Evolutionary conservation across 768 basidiomycete species (phyloP), one percentile per base, ranked within the genome.

Genomic region (Psilocybe tampanensis): DNA sequence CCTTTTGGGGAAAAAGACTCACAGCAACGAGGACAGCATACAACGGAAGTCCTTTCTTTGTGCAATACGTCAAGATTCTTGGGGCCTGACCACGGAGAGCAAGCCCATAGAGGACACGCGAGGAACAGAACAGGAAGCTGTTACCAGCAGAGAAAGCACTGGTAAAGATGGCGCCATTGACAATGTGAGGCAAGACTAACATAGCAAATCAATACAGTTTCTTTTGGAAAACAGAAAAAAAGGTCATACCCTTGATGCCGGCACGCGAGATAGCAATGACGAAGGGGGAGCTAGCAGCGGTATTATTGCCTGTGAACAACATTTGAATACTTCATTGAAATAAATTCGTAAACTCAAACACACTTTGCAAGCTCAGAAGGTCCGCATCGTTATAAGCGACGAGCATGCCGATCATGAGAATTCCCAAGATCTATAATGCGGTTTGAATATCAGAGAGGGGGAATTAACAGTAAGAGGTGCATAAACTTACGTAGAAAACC

Each of bases 201-300:
- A 17, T 22, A n/a, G n/a, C 24, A n/a, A 54, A 32, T 33, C 5
- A 19, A 44, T 36, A 18, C n/a, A 19, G 8, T 26, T 9, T 23
- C 11, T 12, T 8, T 12, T 15, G 12, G 17, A 22, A 15, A 34
- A 34, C 1, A 8, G 5, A 23, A 13, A 22, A 24, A 24, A 17
- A 45, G 7, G 4, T 29, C 29, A 29, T 22, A 47, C 21, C 41
- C 24, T 82, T 85, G 67, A 92, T 82, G 11, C 91, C 89, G 0
- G 89, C 87, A 39, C 81, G 78, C 44, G 73, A 80, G 61, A 94
- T 86, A 18, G 91, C 92, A 60, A 94, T 88, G 53, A 94, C 92
- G 71, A 91, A 95, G 2, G 93, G 93, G 3, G 90, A 92, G 51
- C 86, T 69, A 0, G 87, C 84, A n/a, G 91, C 92, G 44, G 82